Base-by-base conservation (phyloP, 345 rosid genomes). In the Pseudoturritis turrita region DNA sequence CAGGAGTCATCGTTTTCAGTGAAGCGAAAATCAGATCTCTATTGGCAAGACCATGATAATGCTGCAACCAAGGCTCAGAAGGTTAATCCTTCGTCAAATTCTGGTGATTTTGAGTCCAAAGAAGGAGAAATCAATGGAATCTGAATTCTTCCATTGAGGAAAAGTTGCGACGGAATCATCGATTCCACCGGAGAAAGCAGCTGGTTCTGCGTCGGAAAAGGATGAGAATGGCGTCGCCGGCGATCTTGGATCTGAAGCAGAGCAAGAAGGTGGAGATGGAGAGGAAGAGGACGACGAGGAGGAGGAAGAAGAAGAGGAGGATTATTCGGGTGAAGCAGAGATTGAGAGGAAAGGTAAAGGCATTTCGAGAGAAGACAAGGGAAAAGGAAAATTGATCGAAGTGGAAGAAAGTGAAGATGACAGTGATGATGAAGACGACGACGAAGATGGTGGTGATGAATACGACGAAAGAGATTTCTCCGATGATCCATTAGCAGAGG, bases 401-500 rank as follows among this genome's bases (percentile, higher is more conserved):
- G 86, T 75, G 10, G 92, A 76, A 3, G 85, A 77, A 0, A 84
- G 77, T 6, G 86, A 82, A 40, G 84, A 80, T 12, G 91, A 84
- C 0, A 78, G 62, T 3, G 86, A 78, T 22, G 88, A 75, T 53
- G 84, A 77, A 13, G 80, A 76, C 0, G 79, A 79, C 0, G 79
- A 78, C 17, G 83, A 75, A 18, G 85, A 76, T 9, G 83, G 70
- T 18, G 64, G 64, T 57, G 84, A 78, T 64, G 80, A 82, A 11
- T 84, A 75, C 2, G 83, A 68, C 12, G 88, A 78, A n/a, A 83
- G 86, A 57, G 95, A 91, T 64, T 79, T 83, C 54, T 88, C 95
- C 5, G 97, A 94, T 25, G 97, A 94, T 84, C 96, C 97, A 2
- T 74, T 95, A 74, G 90, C 97, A 6, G 99, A 95, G 86, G 96